Conservation (phyloP, 495 filamentous ascomycete species). For the Trichoderma virens region DNA sequence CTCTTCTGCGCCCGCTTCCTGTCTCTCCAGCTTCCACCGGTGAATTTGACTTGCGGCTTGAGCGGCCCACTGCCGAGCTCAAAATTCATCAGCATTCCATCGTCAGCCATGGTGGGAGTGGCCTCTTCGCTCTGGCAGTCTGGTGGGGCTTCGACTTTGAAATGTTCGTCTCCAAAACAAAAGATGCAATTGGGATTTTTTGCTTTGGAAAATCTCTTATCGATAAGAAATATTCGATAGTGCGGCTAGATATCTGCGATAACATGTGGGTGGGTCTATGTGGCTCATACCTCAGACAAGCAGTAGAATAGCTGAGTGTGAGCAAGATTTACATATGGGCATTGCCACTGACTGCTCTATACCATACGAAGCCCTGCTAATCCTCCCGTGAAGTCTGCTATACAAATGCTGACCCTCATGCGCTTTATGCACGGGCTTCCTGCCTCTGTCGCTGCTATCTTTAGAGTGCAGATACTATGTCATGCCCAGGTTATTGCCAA, state of each 20-base stretch:
- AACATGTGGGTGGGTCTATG: background rate
- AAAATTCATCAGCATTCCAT: slow-evolving; percentile 94
- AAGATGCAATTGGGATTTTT: background rate
- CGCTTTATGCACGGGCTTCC: no score
- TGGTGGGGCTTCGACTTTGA: background rate
- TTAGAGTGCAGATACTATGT: no score
- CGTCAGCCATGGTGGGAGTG: slow-evolving; percentile 65
- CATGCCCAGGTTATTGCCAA: no score
- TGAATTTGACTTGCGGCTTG: slow-evolving; percentile 61
- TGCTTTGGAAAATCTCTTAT: background rate
- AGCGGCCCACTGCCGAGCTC: slow-evolving; percentile 54
- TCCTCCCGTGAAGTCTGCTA: no score
- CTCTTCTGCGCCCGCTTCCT: slow-evolving; percentile 69
- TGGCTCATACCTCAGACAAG: no score
- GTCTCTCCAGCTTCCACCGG: slow-evolving; percentile 87
- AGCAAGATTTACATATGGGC: no score
- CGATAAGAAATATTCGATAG: background rate
- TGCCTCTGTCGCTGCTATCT: no score
- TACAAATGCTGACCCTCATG: no score
- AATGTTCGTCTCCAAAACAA: background rate
- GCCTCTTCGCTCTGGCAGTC: background rate
- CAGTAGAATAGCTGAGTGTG: no score
- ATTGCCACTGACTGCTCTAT: no score
- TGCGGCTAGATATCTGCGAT: background rate
- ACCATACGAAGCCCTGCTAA: no score